Conservation (phyloP, 257 asterid species). For the Fraxinus anomala region DNA sequence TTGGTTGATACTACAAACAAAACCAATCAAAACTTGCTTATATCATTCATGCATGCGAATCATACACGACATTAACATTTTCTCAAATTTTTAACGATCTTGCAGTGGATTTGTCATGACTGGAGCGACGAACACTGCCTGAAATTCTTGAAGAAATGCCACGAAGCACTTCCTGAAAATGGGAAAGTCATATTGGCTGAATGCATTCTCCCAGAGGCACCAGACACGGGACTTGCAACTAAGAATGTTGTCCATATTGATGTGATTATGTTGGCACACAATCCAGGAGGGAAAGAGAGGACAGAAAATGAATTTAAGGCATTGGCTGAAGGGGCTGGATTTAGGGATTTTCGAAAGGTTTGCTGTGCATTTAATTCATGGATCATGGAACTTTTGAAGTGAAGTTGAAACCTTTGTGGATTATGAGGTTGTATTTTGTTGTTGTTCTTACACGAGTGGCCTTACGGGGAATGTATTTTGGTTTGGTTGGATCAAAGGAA, state of each 20-base stretch:
- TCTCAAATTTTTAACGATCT: neutral
- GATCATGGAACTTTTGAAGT: conserved; percentile 55
- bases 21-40: too few relatives aligned
- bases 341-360: conserved; percentile 38
- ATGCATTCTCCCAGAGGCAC: conserved; percentile 44
- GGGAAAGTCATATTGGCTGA: conserved; percentile 48
- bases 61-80: neutral
- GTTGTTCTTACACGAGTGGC: neutral
- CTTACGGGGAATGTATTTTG: too few relatives aligned
- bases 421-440: neutral
- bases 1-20: too few relatives aligned
- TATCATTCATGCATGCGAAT: too few relatives aligned
- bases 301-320: conserved; percentile 58
- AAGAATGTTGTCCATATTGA: conserved; percentile 35
- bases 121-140: conserved; percentile 52
- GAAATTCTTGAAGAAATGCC: conserved; percentile 43
- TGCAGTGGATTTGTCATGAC: conserved; percentile 53
- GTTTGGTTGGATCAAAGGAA: too few relatives aligned
- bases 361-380: conserved; percentile 47
- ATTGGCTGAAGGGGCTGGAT: conserved; percentile 54
- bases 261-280: conserved; percentile 45
- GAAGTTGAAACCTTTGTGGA: conserved; percentile 2
- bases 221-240: conserved; percentile 32
- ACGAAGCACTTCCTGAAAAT: conserved; percentile 41
- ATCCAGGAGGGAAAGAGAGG: conserved; percentile 70